Percentiles rank a stretch among this genome's conserved stretches.
These are phyloP conservation scores for Cnidoscolus chayamansa DNA, from an alignment of 441 rosid genomes.

Conservation along the genomic window DNA sequence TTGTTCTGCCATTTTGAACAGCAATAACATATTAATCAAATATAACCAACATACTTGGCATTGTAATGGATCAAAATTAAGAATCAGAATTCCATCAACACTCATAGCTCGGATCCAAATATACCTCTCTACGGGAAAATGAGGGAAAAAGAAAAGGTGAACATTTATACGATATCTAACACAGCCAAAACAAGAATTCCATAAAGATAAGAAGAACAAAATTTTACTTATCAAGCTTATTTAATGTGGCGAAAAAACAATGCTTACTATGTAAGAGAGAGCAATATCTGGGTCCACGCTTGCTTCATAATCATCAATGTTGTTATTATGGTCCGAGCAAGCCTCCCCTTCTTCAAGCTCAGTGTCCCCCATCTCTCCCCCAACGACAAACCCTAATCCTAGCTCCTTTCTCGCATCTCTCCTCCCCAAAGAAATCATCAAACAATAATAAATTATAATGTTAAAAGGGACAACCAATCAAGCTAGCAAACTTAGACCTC, in stretches of 20 bases:
- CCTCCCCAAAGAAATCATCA: slow-evolving; percentile 62
- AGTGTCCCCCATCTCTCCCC: slow-evolving; percentile 65
- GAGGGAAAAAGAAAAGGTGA: slow-evolving; percentile 15
- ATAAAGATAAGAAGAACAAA: background rate
- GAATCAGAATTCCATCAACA: slow-evolving; percentile 19
- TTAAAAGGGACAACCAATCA: slow-evolving; percentile 16
- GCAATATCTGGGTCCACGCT: slow-evolving; percentile 67
- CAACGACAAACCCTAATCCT: slow-evolving; percentile 56
- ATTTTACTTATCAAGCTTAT: background rate
- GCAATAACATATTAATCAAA: slow-evolving; percentile 18
- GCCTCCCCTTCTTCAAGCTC: slow-evolving; percentile 99
- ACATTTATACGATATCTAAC: slow-evolving; percentile 19
- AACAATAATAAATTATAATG: slow-evolving; percentile 11
- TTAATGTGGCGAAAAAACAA: no score
- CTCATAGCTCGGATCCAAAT: slow-evolving; percentile 26
- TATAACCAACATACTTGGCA: slow-evolving; percentile 22
- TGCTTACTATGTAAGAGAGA: slow-evolving; percentile 80
- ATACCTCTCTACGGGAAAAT: slow-evolving; percentile 19
- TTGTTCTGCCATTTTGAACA: background rate
- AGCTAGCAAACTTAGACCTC: slow-evolving; percentile 20
- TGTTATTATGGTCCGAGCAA: slow-evolving; percentile 55
- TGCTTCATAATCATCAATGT: slow-evolving; percentile 45
- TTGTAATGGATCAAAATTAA: slow-evolving; percentile 21
- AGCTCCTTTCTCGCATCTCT: slow-evolving; percentile 63
- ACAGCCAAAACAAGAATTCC: background rate